Evolutionary conservation across 306 rosid genomes (phyloP).

Genomic region (Comarum palustre): DNA sequence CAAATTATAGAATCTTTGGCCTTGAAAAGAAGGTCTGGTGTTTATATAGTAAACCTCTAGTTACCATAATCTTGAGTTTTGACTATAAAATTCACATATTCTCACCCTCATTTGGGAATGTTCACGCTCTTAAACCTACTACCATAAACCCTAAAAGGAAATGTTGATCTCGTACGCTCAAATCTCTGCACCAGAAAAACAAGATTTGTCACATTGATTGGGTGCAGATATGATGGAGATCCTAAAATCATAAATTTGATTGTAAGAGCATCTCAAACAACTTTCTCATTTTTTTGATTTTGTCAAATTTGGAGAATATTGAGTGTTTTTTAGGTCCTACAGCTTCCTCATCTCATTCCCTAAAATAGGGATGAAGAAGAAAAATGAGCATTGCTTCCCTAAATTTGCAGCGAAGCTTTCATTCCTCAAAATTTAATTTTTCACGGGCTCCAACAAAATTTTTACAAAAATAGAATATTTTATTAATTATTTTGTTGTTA

Average conservation of each 20-base stretch:
- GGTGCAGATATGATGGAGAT: background rate
- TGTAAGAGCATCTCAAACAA: too few species aligned
- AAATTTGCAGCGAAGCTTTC: too few species aligned
- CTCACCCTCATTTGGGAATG: background rate
- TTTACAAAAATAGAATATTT: too few species aligned
- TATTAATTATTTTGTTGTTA: too few species aligned
- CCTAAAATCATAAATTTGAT: background rate
- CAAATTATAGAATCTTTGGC: conserved; percentile 9
- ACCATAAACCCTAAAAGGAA: background rate
- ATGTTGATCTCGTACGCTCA: background rate
- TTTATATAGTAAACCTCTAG: conserved; percentile 28
- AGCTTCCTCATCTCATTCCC: too few species aligned
- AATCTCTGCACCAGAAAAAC: background rate
- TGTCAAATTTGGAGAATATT: too few species aligned
- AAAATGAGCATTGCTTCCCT: too few species aligned
- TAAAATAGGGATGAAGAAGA: too few species aligned
- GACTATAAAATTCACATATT: conserved; percentile 3
- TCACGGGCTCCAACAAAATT: too few species aligned
- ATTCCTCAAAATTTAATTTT: too few species aligned
- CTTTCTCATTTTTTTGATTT: too few species aligned
- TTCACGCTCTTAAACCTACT: conserved; percentile 9
- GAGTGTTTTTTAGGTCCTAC: too few species aligned
- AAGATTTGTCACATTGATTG: background rate
- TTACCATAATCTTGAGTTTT: background rate
- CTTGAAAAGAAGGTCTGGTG: conserved; percentile 14